Percentiles rank a stretch among this genome's conserved stretches.
These are phyloP conservation scores for Mucor indicus DNA, from an alignment of 371 early-diverging fungal genomes.

Conservation along the genomic window DNA sequence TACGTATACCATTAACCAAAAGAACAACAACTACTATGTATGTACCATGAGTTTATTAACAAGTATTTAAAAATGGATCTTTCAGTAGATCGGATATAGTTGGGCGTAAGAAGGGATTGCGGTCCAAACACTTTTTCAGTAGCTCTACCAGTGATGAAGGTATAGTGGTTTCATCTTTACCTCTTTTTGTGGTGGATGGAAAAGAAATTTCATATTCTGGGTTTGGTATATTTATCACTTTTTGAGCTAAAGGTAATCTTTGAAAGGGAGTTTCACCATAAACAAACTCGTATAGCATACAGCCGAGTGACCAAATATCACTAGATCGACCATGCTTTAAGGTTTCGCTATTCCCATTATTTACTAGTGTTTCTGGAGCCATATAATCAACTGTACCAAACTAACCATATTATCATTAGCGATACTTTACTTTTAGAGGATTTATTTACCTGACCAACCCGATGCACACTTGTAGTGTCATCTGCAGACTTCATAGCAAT, in stretches of 20 bases:
- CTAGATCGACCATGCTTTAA: constrained; percentile 63
- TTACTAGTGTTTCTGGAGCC: constrained; percentile 90
- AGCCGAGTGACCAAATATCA: constrained; percentile 98
- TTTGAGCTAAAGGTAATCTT: constrained; percentile 61
- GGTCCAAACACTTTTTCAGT: constrained; percentile 1
- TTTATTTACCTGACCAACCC: constrained; percentile 74
- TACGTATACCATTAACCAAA: no score
- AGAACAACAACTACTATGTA: no score
- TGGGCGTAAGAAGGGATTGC: constrained; percentile 1
- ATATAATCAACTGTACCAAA: constrained; percentile 97
- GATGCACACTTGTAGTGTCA: constrained; percentile 93
- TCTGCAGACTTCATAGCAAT: constrained; percentile 93
- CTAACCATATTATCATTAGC: constrained; percentile 12
- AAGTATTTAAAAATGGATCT: constrained; percentile 8
- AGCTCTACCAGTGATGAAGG: not conserved
- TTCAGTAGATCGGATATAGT: not conserved
- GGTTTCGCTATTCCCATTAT: constrained; percentile 13
- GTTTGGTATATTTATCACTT: constrained; percentile 70
- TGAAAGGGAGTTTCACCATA: constrained; percentile 91
- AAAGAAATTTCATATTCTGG: constrained; percentile 59
- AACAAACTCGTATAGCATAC: constrained; percentile 96
- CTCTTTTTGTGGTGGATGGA: constrained; percentile 17
- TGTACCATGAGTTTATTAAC: not conserved
- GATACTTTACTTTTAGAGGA: not conserved
- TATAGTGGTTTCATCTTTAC: not conserved